Conservation (phyloP, 2,329 filamentous ascomycete genomes). For the Trichoderma polysporum region DNA sequence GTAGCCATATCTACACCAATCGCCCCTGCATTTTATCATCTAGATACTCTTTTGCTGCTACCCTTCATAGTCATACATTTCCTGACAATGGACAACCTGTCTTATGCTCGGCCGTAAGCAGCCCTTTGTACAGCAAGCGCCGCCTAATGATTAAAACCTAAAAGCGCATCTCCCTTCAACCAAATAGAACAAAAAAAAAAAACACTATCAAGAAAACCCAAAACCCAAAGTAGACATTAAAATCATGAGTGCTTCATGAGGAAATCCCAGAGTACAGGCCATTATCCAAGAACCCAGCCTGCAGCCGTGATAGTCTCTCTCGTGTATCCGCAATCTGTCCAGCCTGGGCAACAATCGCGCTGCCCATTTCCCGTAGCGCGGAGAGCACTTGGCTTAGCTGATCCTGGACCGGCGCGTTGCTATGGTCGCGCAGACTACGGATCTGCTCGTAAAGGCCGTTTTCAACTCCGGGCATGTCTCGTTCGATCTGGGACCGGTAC, state of each 20-base stretch:
- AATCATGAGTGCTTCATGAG: conserved; percentile 25
- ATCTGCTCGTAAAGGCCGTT: conserved; percentile 48
- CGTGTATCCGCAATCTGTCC: conserved; percentile 45
- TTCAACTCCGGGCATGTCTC: conserved; percentile 49
- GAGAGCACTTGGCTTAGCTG: conserved; percentile 40
- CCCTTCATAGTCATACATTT: conserved; percentile 31
- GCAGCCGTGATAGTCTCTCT: conserved; percentile 42
- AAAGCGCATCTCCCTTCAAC: neutral
- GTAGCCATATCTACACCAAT: neutral
- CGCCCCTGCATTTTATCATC: neutral
- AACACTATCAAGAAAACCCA: neutral
- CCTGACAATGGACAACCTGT: conserved; percentile 21
- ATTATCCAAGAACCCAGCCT: conserved; percentile 42
- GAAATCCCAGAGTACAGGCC: conserved; percentile 38
- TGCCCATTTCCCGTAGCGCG: conserved; percentile 42
- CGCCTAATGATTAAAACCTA: conserved; percentile 8
- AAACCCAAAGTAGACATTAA: neutral
- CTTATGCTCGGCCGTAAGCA: conserved; percentile 3
- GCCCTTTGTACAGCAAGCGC: conserved; percentile 7
- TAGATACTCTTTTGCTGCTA: conserved; percentile 5
- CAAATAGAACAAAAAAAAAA: neutral
- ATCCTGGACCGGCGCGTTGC: conserved; percentile 36
- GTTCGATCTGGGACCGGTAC: conserved; percentile 47
- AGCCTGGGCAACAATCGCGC: conserved; percentile 42
- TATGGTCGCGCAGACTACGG: conserved; percentile 37